Conservation (phyloP, 768 basidiomycete species). For the Lactifluus hygrophoroides region DNA sequence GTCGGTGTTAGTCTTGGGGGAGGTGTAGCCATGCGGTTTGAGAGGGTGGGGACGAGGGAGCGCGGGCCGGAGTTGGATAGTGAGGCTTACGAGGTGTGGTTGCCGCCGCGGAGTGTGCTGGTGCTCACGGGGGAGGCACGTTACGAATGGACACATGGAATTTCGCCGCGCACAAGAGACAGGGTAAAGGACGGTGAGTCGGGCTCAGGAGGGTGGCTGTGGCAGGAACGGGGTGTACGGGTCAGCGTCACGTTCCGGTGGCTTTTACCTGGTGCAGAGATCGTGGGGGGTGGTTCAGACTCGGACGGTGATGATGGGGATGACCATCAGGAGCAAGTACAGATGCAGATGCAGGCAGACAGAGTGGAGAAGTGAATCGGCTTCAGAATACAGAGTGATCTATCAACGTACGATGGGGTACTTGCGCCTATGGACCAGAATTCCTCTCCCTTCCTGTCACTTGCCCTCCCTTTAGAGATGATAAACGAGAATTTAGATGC, state of each 20-base stretch:
- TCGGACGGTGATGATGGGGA: neutral
- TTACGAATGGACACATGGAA: slow-evolving; percentile 86
- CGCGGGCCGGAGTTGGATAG: neutral
- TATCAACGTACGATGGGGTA: slow-evolving; percentile 13
- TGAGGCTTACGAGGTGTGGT: slow-evolving; percentile 44
- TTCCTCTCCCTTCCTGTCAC: neutral
- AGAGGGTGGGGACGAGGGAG: slow-evolving; percentile 9
- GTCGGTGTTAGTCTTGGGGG: slow-evolving; percentile 78
- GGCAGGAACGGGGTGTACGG: slow-evolving; percentile 47
- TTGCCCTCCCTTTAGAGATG: slow-evolving; percentile 15
- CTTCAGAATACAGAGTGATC: slow-evolving; percentile 8
- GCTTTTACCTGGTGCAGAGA: slow-evolving; percentile 76
- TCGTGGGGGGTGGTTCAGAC: slow-evolving; percentile 36
- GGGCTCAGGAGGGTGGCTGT: slow-evolving; percentile 16
- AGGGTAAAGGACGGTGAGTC: slow-evolving; percentile 35
- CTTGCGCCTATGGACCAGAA: neutral
- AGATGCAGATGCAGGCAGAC: neutral
- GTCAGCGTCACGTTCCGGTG: slow-evolving; percentile 85
- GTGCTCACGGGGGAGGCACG: slow-evolving; percentile 76
- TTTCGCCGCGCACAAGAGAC: slow-evolving; percentile 54
- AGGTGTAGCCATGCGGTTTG: slow-evolving; percentile 75
- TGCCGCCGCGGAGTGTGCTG: slow-evolving; percentile 69
- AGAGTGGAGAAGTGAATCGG: neutral
- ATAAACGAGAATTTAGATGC: neutral
- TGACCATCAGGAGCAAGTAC: neutral